Base-by-base conservation (phyloP, 495 filamentous ascomycete species). In the Gamarada debralockiae region DNA sequence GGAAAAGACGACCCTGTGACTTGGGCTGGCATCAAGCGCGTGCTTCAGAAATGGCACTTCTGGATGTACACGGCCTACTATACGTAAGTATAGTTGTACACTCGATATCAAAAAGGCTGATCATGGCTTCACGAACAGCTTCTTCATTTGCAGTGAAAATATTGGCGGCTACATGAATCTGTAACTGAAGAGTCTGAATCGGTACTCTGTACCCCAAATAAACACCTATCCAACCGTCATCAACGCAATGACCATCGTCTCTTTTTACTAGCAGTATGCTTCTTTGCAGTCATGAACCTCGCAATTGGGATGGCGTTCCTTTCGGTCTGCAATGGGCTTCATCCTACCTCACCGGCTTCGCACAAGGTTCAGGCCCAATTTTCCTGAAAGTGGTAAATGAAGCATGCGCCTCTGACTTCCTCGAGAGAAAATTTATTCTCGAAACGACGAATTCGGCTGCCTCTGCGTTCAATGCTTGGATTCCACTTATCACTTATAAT, bases 141-240 rank as follows among this genome's bases (percentile, higher is more conserved):
- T 59, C 40, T 55, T 59, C 17, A 48, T 53, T 24, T 55, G 43
- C 10, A 50, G 48, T 6, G 48, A 45, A n/a, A 54, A 59, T 14
- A 54, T 46, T 10, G 53, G 50, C n/a, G 34, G 50, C 2, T 41
- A 53, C 21, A 48, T 52, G 41, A 48, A 45, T 5, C 37, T 59
- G 12, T 58, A 39, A 50, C 47, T 59, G 6, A 52, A 41, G 34
- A 39, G 31, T 34, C n/a, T 51, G 5, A 42, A 51, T 58, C 63
- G 41, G 12, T 54, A 51, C 37, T 25, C 34, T n/a, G 38, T 42
- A 2, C 14, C 59, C 70, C 21, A 51, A 24, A 42, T 51, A 46
- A 79, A 79, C 59, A 59, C 69, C 2, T 73, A 72, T 34, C 74
- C 76, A 2, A 71, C 72, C 1, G 70, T 72, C 17, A 63, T 70